A percentile compares a stretch with the other conserved stretches of the same genome.
These are phyloP conservation scores for Oxytropis ochrocephala DNA, from an alignment of 306 rosid species.

Conservation along the genomic window DNA sequence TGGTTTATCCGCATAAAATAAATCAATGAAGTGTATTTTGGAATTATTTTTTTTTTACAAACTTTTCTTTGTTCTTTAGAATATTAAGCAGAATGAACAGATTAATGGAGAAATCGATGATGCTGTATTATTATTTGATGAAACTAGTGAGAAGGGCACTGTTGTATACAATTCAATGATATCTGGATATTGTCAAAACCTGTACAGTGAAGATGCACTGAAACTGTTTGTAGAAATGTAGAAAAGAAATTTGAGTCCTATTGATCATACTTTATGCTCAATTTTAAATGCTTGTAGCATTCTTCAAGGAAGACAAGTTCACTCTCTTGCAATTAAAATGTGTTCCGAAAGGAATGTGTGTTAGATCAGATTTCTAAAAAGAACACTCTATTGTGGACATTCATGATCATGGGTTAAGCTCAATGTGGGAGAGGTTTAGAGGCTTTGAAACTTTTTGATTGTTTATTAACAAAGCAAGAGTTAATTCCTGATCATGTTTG, in stretches of 20 bases:
- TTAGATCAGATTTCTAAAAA: conserved; percentile 36
- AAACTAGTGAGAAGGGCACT: conserved; percentile 38
- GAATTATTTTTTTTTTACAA: not conserved
- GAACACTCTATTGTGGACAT: conserved; percentile 49
- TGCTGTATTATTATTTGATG: conserved; percentile 39
- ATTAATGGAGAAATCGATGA: conserved; percentile 31
- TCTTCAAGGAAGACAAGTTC: conserved; percentile 48
- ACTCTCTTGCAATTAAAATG: conserved; percentile 48
- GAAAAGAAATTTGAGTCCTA: conserved; percentile 32
- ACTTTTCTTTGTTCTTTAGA: too few relatives aligned
- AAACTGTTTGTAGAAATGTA: conserved; percentile 55
- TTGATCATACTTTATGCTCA: conserved; percentile 45
- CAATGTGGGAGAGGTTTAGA: conserved; percentile 54
- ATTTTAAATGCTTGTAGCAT: conserved; percentile 58
- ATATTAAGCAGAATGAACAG: too few relatives aligned
- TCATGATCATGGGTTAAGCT: conserved; percentile 61
- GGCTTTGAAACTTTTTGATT: conserved; percentile 55
- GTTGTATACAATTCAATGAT: conserved; percentile 51
- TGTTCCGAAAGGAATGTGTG: conserved; percentile 51
- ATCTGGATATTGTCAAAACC: conserved; percentile 45
- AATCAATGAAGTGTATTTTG: not conserved
- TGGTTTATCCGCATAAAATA: conserved; percentile 35
- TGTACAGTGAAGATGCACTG: conserved; percentile 39
- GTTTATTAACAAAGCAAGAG: conserved; percentile 27
- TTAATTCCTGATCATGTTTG: conserved; percentile 47